Conservation (phyloP, 129 eudicot species). For the Saussurea involucrata region DNA sequence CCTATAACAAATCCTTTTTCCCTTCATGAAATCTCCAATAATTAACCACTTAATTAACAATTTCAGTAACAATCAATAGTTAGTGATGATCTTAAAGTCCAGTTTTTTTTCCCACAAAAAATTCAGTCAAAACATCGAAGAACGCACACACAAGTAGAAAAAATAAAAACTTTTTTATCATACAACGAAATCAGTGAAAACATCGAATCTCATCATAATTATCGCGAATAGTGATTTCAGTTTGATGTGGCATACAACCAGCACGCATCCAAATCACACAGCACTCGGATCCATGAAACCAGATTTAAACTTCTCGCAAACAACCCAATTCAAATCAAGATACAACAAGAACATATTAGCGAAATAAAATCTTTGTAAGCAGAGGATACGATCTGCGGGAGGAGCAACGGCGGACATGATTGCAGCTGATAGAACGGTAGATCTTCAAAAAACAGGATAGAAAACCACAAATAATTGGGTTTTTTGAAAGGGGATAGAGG, state of each 20-base stretch:
- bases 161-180: not conserved
- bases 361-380: not conserved
- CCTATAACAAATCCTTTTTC: not conserved
- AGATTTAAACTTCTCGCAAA: not conserved
- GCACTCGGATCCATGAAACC: constrained; percentile 5
- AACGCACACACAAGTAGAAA: not conserved
- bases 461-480: not conserved
- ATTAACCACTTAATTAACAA: not conserved
- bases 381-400: constrained; percentile 59
- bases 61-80: not conserved
- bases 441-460: constrained; percentile 10
- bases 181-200: not conserved
- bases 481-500: not conserved
- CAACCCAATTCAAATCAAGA: not conserved
- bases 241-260: not conserved
- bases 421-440: not conserved
- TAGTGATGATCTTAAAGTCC: not conserved
- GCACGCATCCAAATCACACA: constrained; percentile 3
- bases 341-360: not conserved
- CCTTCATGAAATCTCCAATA: not conserved
- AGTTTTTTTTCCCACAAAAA: not conserved
- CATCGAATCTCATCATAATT: not conserved
- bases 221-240: not conserved
- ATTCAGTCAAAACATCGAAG: not conserved
- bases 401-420: constrained; percentile 53